phyloP scores from a whole-genome alignment of 768 basidiomycete genomes.

The Podaxis sp. region DNA sequence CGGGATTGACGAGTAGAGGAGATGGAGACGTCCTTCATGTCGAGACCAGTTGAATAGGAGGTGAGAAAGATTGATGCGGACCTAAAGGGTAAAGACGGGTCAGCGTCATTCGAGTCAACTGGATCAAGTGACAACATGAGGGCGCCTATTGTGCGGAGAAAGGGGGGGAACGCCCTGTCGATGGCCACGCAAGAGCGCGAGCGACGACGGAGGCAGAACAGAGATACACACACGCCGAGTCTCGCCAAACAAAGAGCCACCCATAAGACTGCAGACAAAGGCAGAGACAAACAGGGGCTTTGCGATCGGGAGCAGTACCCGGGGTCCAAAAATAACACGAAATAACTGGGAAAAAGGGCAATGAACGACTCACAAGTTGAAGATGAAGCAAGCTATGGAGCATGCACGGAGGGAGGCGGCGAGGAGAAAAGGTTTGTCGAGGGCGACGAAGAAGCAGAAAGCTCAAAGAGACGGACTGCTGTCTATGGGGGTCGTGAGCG shows the following conservation, averaged over 20 bases:
- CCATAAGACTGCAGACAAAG: constrained; percentile 2
- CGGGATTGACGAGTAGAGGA: constrained; percentile 61
- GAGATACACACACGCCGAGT: background rate
- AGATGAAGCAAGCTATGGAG: constrained; percentile 6
- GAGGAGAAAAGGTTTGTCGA: constrained; percentile 20
- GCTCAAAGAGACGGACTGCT: constrained; percentile 23
- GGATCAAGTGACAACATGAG: constrained; percentile 24
- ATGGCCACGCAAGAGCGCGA: background rate
- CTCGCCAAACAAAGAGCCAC: constrained; percentile 2
- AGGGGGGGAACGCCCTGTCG: constrained; percentile 9
- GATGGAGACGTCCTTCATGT: constrained; percentile 78
- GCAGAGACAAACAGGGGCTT: constrained; percentile 5
- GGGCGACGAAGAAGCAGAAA: constrained; percentile 5
- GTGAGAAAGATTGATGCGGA: constrained; percentile 43
- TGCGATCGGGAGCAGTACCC: constrained; percentile 4
- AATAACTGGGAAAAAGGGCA: background rate
- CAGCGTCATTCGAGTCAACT: constrained; percentile 25
- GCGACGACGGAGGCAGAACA: background rate
- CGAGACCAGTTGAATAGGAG: constrained; percentile 42
- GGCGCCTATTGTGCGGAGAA: constrained; percentile 23
- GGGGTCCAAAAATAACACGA: constrained; percentile 10
- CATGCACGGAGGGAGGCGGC: background rate
- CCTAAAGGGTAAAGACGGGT: constrained; percentile 33
- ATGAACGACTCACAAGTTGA: constrained; percentile 7
- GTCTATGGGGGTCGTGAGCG: constrained; percentile 38